Evolutionary conservation across 2,329 filamentous ascomycete species (phyloP), one percentile per base, ranked within the genome.

Genomic region (Beauveria varroae): DNA sequence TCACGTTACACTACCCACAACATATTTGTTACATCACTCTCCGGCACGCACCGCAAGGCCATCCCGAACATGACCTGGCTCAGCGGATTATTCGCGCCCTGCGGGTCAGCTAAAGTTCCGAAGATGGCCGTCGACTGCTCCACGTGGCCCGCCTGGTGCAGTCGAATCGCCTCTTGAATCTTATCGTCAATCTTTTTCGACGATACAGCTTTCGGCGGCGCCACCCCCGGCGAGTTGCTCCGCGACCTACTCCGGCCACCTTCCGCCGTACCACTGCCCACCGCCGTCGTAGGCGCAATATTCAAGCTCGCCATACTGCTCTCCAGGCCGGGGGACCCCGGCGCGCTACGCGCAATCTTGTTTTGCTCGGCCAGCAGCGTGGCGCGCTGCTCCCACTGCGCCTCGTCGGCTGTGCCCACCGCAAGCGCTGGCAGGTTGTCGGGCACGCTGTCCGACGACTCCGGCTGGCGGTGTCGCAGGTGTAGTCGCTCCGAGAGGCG

Each of bases 61-160:
- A 99, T 88, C 3, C 95, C 95, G 72, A 96, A 99, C 58, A 99
- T 82, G 41, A 99, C 95, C 76, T 99, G 93, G 69, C 91, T 95
- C 65, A 99, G 81, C 46, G 95, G 90, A 75, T 98, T 96, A 72
- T 97, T 96, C 55, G 88, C 85, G 26, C 91, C 92, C 59, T 86
- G 81, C 0, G 90, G 90, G 72, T 96, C 88, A 58, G 95, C 95
- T 67, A 99, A 79, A 63, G 81, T 80, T 30, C 86, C 89, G 76
- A 99, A 99, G 75, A 98, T 85, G 57, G 79, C 78, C n/a, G 95
- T 97, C 58, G 92, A 95, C 69, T 81, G 77, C 68, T 86, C 84
- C 61, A 96, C 81, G 63, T 95, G 83, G 62, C 93, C 93, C 52
- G 80, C 81, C 75, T 99, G 95, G 72, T 99, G 95, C 65, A 98